A percentile compares a stretch with the other conserved stretches of the same genome.
These are phyloP conservation scores for Fusarium virguliforme DNA, from an alignment of 2,329 filamentous ascomycete species.

Conservation along the genomic window DNA sequence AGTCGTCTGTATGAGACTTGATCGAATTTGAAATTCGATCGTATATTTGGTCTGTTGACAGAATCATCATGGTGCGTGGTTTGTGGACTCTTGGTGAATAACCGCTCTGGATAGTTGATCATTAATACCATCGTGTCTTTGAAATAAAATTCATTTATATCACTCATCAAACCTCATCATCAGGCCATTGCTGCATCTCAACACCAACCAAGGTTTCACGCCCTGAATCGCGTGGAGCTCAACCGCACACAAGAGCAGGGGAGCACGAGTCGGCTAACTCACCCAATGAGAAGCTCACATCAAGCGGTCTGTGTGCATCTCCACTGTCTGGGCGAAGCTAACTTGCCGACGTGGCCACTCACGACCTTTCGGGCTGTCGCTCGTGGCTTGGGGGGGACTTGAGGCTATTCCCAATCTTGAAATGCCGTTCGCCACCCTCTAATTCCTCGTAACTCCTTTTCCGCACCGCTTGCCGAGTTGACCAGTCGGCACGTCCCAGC, in stretches of 20 bases:
- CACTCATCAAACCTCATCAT: conserved; percentile 4
- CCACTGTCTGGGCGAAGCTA: neutral
- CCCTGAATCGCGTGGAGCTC: conserved; percentile 9
- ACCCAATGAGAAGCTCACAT: neutral
- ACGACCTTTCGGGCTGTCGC: neutral
- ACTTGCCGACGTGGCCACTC: conserved; percentile 7
- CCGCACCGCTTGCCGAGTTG: conserved; percentile 3
- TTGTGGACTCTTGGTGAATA: neutral
- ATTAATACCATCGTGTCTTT: neutral
- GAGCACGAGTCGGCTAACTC: neutral
- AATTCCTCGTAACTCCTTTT: neutral
- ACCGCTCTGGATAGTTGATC: neutral
- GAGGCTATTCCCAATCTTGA: conserved; percentile 12
- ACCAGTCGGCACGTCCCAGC: neutral
- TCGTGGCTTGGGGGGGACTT: neutral
- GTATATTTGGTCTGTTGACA: conserved; percentile 20
- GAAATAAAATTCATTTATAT: neutral
- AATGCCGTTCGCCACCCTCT: conserved; percentile 1
- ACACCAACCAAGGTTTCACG: conserved; percentile 9
- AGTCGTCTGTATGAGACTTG: conserved; percentile 27
- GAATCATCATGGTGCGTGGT: conserved; percentile 1
- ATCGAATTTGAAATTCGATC: conserved; percentile 34
- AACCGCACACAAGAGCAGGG: neutral
- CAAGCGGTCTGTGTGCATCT: neutral
- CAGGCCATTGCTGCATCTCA: neutral